A percentile compares a stretch with the other conserved stretches of the same genome.
phyloP scores from a whole-genome alignment of 768 basidiomycete genomes.

The Lactarius deliciosus region DNA sequence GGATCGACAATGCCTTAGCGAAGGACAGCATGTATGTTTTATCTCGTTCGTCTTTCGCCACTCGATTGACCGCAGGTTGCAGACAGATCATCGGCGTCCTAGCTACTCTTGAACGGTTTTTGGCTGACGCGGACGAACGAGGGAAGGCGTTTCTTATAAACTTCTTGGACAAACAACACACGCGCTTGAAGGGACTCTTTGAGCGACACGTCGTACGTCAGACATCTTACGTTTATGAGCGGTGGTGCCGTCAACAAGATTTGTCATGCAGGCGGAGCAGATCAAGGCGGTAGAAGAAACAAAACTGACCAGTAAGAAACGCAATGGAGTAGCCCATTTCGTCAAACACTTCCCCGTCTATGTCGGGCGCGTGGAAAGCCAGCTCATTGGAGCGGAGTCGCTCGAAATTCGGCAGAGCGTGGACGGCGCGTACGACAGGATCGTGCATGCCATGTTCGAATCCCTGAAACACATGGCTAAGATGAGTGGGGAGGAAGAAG shows the following conservation, averaged over 20 bases:
- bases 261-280: conserved; percentile 66
- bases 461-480: conserved; percentile 95
- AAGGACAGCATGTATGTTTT: conserved; percentile 69
- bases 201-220: conserved; percentile 69
- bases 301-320: conserved; percentile 88
- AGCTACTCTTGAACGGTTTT: conserved; percentile 72
- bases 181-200: conserved; percentile 68
- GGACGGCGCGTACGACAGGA: conserved; percentile 82
- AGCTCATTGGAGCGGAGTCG: conserved; percentile 72
- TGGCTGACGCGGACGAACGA: conserved; percentile 74
- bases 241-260: conserved; percentile 16
- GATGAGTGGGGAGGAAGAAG: conserved; percentile 88
- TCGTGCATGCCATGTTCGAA: conserved; percentile 90
- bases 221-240: background rate
- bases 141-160: conserved; percentile 71
- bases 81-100: conserved; percentile 88
- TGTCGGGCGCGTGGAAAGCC: conserved; percentile 77
- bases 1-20: conserved; percentile 76
- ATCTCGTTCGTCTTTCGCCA: background rate
- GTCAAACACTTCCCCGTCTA: conserved; percentile 92
- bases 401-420: conserved; percentile 77
- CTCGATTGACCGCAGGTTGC: conserved; percentile 5
- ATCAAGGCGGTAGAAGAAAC: conserved; percentile 87
- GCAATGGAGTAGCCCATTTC: conserved; percentile 89
- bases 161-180: conserved; percentile 80